These are phyloP conservation scores for Protomyces inundatus DNA, from an alignment of 1,139 yeast species.

Conservation along the genomic window DNA sequence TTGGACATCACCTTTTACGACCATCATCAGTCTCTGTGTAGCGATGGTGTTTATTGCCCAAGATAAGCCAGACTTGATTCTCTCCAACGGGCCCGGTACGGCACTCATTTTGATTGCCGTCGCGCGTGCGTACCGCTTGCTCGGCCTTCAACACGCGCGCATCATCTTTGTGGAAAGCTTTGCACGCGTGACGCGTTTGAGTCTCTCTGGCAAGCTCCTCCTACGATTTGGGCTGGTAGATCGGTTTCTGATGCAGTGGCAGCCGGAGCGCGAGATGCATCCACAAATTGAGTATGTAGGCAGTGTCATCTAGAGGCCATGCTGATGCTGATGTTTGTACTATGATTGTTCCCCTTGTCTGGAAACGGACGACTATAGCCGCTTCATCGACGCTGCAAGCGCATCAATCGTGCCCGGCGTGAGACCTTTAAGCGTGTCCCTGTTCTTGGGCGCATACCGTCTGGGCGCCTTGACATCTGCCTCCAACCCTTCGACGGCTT, in stretches of 20 bases:
- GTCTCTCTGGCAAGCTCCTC: slow-evolving; percentile 68
- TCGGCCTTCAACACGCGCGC: slow-evolving; percentile 48
- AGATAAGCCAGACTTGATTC: slow-evolving; percentile 41
- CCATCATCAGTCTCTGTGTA: slow-evolving; percentile 39
- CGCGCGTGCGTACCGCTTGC: slow-evolving; percentile 48
- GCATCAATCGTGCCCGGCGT: background rate
- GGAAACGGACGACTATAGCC: background rate
- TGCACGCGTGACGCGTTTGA: slow-evolving; percentile 72
- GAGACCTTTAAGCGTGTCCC: slow-evolving; percentile 2
- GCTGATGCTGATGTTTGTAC: background rate
- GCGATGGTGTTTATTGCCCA: slow-evolving; percentile 37
- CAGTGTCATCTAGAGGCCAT: slow-evolving; percentile 49
- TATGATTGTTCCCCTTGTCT: background rate
- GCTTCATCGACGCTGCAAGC: slow-evolving; percentile 13
- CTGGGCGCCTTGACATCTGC: background rate
- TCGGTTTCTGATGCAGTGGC: slow-evolving; percentile 88
- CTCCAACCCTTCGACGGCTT: slow-evolving; percentile 4
- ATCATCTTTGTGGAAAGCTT: slow-evolving; percentile 81
- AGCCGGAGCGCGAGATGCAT: slow-evolving; percentile 50
- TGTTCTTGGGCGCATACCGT: background rate
- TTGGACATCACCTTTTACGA: slow-evolving; percentile 50
- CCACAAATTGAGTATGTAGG: slow-evolving; percentile 73
- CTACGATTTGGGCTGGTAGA: slow-evolving; percentile 49
- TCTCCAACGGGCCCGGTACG: slow-evolving; percentile 94
- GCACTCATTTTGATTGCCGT: slow-evolving; percentile 70